Base-by-base conservation (phyloP, 2,329 filamentous ascomycete species). In the Fusarium lyarnte region DNA sequence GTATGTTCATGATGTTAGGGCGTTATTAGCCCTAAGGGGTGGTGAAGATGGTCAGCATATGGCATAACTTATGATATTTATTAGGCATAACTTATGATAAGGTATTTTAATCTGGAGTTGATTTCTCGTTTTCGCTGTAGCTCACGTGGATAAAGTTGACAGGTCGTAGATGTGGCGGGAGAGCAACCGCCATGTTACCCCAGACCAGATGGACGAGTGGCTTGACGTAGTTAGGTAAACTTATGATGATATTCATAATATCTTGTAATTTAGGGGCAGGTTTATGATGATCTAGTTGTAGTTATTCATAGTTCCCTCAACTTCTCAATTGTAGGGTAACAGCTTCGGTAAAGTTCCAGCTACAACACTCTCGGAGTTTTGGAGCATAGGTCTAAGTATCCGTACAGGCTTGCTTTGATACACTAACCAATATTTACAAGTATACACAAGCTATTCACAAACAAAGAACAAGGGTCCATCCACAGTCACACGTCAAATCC, bases 1-100 rank as follows among this genome's bases (percentile, higher is more conserved):
- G 84, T 97, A 98, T 83, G 95, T 96, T 74, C 97, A 95, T 58
- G 96, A 99, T 83, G 95, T 99, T 66, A 89, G 96, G 77, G 95
- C 96, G 53, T 86, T 98, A 72, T 86, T 99, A 78, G 95, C 94
- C 63, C 86, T 99, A 76, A 90, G 95, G 77, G 92, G 95, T 76
- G 96, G 96, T 33, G 94, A 98, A 80, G 89, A 91, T 76, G 90
- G 90, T 69, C 89, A 90, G 80, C 87, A 87, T 71, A 87, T 86
- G 84, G 85, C 78, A 76, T 82, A 79, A 76, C 58, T 72, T 49
- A 43, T 65, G 60, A 65, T 65, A 65, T 65, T 23, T 51, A 47
- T 47, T 58, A 52, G 35, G 55, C 55, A 52, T 58, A 58, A 52
- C 45, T 60, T 60, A 68, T 65, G 72, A 69, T 61, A 71, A 29